These are phyloP conservation scores for Boletellus ananiceps DNA, from an alignment of 768 basidiomycete species.

Conservation along the genomic window DNA sequence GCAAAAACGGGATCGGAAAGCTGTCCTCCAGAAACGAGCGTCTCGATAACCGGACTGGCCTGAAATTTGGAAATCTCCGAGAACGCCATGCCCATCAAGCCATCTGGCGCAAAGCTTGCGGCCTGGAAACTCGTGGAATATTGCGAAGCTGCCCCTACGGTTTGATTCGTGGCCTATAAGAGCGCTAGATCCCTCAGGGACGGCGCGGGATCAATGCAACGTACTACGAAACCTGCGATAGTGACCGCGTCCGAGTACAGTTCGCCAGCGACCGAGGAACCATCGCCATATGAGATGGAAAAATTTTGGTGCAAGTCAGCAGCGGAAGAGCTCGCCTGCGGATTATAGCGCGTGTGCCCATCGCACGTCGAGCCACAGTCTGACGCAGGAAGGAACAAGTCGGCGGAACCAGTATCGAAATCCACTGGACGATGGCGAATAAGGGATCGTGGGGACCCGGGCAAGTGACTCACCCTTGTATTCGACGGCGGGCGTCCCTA, in stretches of 20 bases:
- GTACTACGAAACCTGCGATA: constrained; percentile 30
- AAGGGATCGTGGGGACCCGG: not conserved
- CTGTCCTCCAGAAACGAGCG: constrained; percentile 36
- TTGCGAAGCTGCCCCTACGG: constrained; percentile 18
- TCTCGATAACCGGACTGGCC: constrained; percentile 38
- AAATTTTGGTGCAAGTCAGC: constrained; percentile 24
- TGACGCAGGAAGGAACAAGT: constrained; percentile 30
- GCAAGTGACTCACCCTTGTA: constrained; percentile 13
- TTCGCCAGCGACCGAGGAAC: constrained; percentile 36
- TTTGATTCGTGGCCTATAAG: constrained; percentile 23
- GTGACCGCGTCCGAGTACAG: constrained; percentile 39
- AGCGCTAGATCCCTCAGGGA: not conserved
- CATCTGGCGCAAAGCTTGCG: constrained; percentile 22
- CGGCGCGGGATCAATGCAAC: not conserved
- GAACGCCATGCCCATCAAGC: constrained; percentile 43
- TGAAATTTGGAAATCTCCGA: constrained; percentile 32
- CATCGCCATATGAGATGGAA: constrained; percentile 40
- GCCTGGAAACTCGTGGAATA: constrained; percentile 16
- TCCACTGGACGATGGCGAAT: constrained; percentile 15
- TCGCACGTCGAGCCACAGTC: constrained; percentile 29
- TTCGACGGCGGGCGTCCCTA: constrained; percentile 22
- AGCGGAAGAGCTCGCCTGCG: constrained; percentile 31
- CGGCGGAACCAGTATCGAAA: constrained; percentile 36
- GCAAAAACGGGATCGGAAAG: constrained; percentile 33
- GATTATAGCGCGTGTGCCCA: constrained; percentile 34